Conservation (phyloP, 2,329 filamentous ascomycete species). For the Phyllosticta ampelicida region DNA sequence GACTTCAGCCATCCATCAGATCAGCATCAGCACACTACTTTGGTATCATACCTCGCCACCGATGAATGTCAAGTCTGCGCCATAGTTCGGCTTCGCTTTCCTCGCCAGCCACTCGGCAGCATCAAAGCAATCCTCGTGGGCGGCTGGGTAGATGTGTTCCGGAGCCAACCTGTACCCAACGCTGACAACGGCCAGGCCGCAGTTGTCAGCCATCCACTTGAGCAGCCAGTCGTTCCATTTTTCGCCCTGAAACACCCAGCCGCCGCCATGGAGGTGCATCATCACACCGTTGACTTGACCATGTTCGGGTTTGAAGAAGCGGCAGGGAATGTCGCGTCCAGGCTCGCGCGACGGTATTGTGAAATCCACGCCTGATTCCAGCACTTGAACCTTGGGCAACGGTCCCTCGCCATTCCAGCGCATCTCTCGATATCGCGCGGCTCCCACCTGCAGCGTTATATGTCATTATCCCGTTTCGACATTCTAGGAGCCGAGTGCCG, state of each 20-base stretch:
- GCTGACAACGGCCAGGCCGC: conserved; percentile 40
- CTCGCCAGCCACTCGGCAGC: conserved; percentile 44
- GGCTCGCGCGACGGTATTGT: conserved; percentile 42
- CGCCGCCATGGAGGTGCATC: conserved; percentile 47
- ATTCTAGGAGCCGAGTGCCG: neutral
- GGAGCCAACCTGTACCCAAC: conserved; percentile 51
- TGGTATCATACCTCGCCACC: conserved; percentile 20
- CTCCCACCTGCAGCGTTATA: conserved; percentile 34
- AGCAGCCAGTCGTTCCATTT: conserved; percentile 38
- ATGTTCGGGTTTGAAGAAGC: conserved; percentile 41
- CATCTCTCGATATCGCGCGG: conserved; percentile 44
- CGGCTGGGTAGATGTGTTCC: conserved; percentile 46
- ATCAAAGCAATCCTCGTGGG: conserved; percentile 47
- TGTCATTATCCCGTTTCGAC: neutral
- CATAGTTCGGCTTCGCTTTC: conserved; percentile 33
- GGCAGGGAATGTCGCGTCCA: conserved; percentile 41
- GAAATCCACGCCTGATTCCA: conserved; percentile 38
- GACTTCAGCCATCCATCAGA: conserved; percentile 33
- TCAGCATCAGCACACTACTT: conserved; percentile 25
- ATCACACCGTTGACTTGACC: conserved; percentile 37
- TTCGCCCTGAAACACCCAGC: conserved; percentile 36
- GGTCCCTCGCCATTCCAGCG: conserved; percentile 43
- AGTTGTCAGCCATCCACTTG: conserved; percentile 39
- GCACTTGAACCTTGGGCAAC: conserved; percentile 36
- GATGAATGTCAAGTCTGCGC: conserved; percentile 27